These are phyloP conservation scores for Penicillium palitans DNA, from an alignment of 2,329 filamentous ascomycete species.

Conservation along the genomic window DNA sequence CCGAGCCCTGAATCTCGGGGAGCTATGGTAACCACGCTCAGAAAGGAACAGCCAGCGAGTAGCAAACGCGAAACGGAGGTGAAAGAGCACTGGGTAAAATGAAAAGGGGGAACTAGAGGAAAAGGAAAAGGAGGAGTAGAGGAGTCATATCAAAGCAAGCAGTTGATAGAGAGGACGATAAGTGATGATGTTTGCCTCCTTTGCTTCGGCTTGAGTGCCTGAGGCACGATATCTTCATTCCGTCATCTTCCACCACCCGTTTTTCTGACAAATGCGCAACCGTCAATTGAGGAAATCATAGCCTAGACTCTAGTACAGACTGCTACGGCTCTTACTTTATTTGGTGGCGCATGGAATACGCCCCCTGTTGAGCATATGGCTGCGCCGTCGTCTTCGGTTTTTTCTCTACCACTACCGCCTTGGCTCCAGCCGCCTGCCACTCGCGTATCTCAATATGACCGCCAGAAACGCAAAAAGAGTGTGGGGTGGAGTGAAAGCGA, in stretches of 20 bases:
- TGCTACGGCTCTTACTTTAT: neutral
- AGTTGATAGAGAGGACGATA: conserved; percentile 21
- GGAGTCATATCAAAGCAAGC: conserved; percentile 6
- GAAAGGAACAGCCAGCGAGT: conserved; percentile 1
- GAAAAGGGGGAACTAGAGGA: conserved; percentile 6
- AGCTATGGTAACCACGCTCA: conserved; percentile 2
- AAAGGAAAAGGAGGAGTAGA: conserved; percentile 11
- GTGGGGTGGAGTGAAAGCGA: conserved; percentile 31
- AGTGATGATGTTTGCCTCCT: conserved; percentile 25
- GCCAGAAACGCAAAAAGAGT: conserved; percentile 34
- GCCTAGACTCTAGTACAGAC: neutral
- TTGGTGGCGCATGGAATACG: conserved; percentile 3
- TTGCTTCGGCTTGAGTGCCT: conserved; percentile 13
- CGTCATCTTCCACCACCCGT: conserved; percentile 7
- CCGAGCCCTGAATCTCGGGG: conserved; percentile 13
- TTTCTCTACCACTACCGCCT: conserved; percentile 40
- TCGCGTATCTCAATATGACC: conserved; percentile 40
- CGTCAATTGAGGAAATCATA: neutral
- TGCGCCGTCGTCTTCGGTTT: conserved; percentile 35
- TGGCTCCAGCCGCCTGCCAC: conserved; percentile 40
- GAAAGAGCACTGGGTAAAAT: neutral
- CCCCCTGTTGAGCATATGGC: conserved; percentile 24
- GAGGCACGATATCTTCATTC: conserved; percentile 11
- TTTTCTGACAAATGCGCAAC: conserved; percentile 6
- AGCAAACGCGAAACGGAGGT: neutral